Evolutionary conservation across 2,329 filamentous ascomycete species (phyloP).

Genomic region (Calonectria hongkongensis): DNA sequence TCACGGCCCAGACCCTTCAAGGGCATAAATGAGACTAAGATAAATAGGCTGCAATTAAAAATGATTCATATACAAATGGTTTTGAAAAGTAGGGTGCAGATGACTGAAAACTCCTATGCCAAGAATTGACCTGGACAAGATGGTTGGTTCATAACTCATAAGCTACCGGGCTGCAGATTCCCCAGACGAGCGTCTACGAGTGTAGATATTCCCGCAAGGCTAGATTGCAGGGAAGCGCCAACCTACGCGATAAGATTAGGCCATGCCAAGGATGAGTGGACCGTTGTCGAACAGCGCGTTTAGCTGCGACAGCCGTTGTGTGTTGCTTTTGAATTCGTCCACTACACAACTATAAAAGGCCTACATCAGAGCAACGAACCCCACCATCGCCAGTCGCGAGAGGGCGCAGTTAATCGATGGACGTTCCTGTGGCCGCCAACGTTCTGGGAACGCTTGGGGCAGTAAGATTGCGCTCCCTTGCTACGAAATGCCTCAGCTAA

Average conservation of each 20-base stretch:
- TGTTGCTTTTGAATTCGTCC: slow-evolving; percentile 21
- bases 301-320: slow-evolving; percentile 1
- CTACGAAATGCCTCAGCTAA: slow-evolving; percentile 30
- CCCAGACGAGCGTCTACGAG: background rate
- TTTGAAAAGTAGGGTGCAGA: too few species aligned
- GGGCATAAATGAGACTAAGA: too few species aligned
- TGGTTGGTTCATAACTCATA: too few species aligned
- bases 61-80: too few species aligned
- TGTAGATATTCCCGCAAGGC: background rate
- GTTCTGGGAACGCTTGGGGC: slow-evolving; percentile 35
- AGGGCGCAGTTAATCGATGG: slow-evolving; percentile 12
- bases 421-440: slow-evolving; percentile 30
- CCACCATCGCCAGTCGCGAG: slow-evolving; percentile 13
- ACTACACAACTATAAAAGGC: slow-evolving; percentile 1
- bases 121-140: too few species aligned
- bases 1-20: too few species aligned
- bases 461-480: background rate
- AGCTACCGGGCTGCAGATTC: too few species aligned
- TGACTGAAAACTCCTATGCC: too few species aligned
- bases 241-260: background rate
- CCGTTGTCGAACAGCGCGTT: background rate
- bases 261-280: slow-evolving; percentile 12
- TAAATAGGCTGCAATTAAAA: too few species aligned
- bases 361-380: background rate
- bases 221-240: background rate